These are phyloP conservation scores for Botrytis cinerea DNA, from an alignment of 2,329 filamentous ascomycete species.

Conservation along the genomic window DNA sequence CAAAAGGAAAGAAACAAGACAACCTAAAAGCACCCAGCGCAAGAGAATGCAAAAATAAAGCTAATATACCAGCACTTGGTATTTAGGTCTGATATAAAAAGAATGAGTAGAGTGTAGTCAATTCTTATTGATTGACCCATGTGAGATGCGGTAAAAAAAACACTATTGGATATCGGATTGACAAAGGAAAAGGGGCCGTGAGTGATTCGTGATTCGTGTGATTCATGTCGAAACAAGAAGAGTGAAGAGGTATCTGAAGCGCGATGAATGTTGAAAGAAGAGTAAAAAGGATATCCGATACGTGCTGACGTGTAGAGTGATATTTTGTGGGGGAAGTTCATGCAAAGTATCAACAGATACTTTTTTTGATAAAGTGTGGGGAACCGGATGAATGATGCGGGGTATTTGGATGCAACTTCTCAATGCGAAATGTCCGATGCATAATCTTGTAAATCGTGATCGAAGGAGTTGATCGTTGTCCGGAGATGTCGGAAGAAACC, in stretches of 20 bases:
- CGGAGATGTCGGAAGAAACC: not conserved
- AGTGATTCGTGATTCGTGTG: slow-evolving; percentile 5
- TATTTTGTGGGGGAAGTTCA: slow-evolving; percentile 14
- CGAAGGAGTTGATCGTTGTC: not conserved
- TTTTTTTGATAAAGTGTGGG: not conserved
- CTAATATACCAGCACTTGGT: slow-evolving; percentile 20
- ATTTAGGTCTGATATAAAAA: not conserved
- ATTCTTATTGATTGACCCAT: slow-evolving; percentile 6
- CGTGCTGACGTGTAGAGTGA: slow-evolving; percentile 1
- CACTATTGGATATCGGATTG: not conserved
- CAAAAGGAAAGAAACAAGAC: not conserved
- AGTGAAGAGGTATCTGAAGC: not conserved
- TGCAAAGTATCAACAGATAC: not conserved
- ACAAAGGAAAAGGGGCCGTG: slow-evolving; percentile 19
- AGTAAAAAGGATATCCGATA: not conserved
- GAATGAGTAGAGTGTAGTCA: slow-evolving; percentile 1
- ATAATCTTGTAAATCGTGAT: not conserved
- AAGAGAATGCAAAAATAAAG: slow-evolving; percentile 3
- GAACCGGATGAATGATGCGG: not conserved
- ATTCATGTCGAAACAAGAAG: not conserved
- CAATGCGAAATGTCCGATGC: not conserved
- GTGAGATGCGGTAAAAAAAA: not conserved
- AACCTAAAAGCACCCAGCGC: not conserved
- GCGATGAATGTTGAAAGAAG: not conserved
- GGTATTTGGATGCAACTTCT: not conserved